These are phyloP conservation scores for Naganishia vaughanmartiniae DNA, from an alignment of 768 basidiomycete genomes.

Conservation along the genomic window DNA sequence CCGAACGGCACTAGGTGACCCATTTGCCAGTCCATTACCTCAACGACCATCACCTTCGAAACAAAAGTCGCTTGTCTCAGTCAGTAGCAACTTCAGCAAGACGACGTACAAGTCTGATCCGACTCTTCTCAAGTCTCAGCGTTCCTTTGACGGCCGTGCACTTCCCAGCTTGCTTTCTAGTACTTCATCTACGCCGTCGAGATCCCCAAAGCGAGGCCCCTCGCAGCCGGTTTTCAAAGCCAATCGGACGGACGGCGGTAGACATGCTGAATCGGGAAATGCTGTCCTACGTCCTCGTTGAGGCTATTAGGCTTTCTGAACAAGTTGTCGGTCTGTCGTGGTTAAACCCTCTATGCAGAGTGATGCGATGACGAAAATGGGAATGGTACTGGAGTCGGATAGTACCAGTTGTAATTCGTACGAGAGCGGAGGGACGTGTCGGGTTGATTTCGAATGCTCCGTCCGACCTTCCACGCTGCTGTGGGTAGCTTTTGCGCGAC, in stretches of 20 bases:
- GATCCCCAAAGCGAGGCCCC: neutral
- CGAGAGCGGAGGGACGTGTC: neutral
- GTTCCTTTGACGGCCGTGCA: neutral
- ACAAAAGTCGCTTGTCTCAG: neutral
- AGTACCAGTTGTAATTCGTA: neutral
- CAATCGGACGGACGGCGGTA: neutral
- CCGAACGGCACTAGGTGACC: neutral
- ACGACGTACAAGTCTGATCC: neutral
- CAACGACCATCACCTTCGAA: slow-evolving; percentile 4
- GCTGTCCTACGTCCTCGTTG: neutral
- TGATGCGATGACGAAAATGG: neutral
- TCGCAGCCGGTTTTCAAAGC: neutral
- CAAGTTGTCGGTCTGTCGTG: no score
- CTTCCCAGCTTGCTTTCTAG: slow-evolving; percentile 2
- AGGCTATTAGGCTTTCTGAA: neutral
- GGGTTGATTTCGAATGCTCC: neutral
- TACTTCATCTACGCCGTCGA: neutral
- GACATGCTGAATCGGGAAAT: neutral
- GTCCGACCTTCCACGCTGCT: neutral
- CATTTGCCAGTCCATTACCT: neutral
- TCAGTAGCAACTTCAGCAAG: neutral
- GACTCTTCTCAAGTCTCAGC: slow-evolving; percentile 3
- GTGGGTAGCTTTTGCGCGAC: neutral
- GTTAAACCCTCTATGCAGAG: neutral
- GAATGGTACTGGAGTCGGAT: neutral